Evolutionary conservation across 2,329 filamentous ascomycete species (phyloP).

Genomic region (Aspergillus eucalypticola): DNA sequence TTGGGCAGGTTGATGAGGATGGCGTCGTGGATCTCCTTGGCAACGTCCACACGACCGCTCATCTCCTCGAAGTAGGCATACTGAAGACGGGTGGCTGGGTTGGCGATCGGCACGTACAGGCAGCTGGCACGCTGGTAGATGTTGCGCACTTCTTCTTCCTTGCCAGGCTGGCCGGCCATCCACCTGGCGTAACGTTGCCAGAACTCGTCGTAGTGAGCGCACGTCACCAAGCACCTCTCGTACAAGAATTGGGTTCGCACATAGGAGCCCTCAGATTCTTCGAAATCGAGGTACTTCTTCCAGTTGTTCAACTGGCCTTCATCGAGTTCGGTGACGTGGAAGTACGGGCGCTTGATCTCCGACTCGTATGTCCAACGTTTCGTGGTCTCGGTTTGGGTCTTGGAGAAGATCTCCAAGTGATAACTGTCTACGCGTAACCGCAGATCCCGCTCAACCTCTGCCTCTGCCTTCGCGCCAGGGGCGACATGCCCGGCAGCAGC

Average conservation of each 20-base stretch:
- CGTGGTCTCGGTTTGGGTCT: conserved; percentile 81
- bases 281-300: conserved; percentile 95
- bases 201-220: conserved; percentile 94
- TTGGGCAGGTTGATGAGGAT: conserved; percentile 76
- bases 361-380: conserved; percentile 95
- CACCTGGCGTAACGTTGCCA: conserved; percentile 97
- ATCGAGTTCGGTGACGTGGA: conserved; percentile 91
- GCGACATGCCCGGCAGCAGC: conserved; percentile 46
- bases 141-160: conserved; percentile 85
- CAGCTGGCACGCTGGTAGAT: conserved; percentile 87
- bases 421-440: conserved; percentile 75
- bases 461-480: conserved; percentile 59
- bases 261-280: conserved; percentile 80
- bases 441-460: conserved; percentile 81
- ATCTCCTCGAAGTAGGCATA: conserved; percentile 96
- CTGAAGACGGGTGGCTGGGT: conserved; percentile 79
- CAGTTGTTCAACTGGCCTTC: conserved; percentile 83
- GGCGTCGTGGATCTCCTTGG: conserved; percentile 79
- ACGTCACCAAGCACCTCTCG: conserved; percentile 88
- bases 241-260: conserved; percentile 78
- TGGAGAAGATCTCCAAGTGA: conserved; percentile 77
- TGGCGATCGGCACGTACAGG: conserved; percentile 81
- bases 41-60: conserved; percentile 71
- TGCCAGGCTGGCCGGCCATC: conserved; percentile 79
- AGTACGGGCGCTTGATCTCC: conserved; percentile 93